Base-by-base conservation (phyloP, 2,329 filamentous ascomycete genomes). In the Fusarium avenaceum region DNA sequence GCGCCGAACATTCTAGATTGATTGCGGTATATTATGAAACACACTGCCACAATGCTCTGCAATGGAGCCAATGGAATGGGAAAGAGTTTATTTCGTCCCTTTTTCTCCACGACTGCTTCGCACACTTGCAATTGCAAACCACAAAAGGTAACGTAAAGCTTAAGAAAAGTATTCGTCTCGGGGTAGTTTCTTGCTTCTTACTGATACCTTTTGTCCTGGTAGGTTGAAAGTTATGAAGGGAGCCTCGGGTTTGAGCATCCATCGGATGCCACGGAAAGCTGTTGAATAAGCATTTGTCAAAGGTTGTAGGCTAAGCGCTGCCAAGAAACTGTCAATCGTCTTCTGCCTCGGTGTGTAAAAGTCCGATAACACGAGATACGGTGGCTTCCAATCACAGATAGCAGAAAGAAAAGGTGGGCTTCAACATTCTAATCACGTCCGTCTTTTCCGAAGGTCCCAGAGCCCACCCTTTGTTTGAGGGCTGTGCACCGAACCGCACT, bases 261-360 rank as follows among this genome's bases (percentile, higher is more conserved):
- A 42, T 24, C 59, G 52, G 52, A 64, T 47, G 46, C 30, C 22
- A 15, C 59, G 59, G 59, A 64, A 64, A 64, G n/a, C 20, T 46
- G 39, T 9, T 19, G 28, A 55, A 30, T 47, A 15, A 40, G 17
- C 4, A 32, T 51, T 57, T 54, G 38, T 24, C 30, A 19, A 35
- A 24, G 19, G 17, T 22, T 14, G 24, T 40, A 20, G 10, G 38
- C 30, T 43, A 55, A 48, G 20, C 38, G 8, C n/a, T 6, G 43
- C 49, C 48, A 60, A 48, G 44, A 43, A 30, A 19, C n/a, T 56
- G 49, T 40, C 43, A 55, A 55, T 55, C 28, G 9, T 2, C 22
- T 43, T 30, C 22, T 20, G 39, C 14, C 13, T 35, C 26, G 3
- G 30, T 13, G 22, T 20, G 46, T 3, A 51, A 48, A 50, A 26